Base-by-base conservation (phyloP, 2,329 filamentous ascomycete genomes). In the Aulographum hederae region DNA sequence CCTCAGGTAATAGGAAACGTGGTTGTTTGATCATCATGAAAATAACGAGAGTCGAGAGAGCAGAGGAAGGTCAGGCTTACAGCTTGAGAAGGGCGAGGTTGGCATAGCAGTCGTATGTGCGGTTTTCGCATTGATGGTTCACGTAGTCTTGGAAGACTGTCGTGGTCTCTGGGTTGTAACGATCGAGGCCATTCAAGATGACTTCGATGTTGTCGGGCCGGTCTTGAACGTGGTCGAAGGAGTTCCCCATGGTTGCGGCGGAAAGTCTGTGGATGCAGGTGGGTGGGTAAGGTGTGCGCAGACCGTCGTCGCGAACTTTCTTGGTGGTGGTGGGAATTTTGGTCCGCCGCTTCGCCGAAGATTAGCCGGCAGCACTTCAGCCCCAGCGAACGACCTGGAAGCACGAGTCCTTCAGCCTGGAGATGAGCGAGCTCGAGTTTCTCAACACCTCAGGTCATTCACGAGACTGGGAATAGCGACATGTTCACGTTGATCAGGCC, bases 1-100 rank as follows among this genome's bases (percentile, higher is more conserved):
- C 57, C 58, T 91, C 82, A 80, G 81, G 71, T 92, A 93, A 93
- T 92, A 93, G 81, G 80, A 91, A 93, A 93, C 82, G 81, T 91
- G 77, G 58, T 59, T 72, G 61, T 12, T 28, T 46, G 56, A 68
- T 82, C 80, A 85, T 91, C 79, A 81, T 67, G 45, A 33, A 33
- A 34, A n/a, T n/a, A n/a, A n/a, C n/a, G 38, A 34, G 28, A 38
- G 33, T 6, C 39, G 33, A 34, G 37, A 33, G 26, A 52, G 4
- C 15, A 53, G n/a, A 32, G 15, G 12, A 18, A 26, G 34, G 23
- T 20, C 12, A 28, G 17, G 80, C 81, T 75, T 67, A 98, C 89
- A 98, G 70, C 65, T 98, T 98, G 60, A 98, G 56, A 41, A 98
- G 64, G 30, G 89, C 91, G 54, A 94, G 65, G 63, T 95, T 98